These are phyloP conservation scores for Didymosphaeria variabile DNA, from an alignment of 2,329 filamentous ascomycete species.

Conservation along the genomic window DNA sequence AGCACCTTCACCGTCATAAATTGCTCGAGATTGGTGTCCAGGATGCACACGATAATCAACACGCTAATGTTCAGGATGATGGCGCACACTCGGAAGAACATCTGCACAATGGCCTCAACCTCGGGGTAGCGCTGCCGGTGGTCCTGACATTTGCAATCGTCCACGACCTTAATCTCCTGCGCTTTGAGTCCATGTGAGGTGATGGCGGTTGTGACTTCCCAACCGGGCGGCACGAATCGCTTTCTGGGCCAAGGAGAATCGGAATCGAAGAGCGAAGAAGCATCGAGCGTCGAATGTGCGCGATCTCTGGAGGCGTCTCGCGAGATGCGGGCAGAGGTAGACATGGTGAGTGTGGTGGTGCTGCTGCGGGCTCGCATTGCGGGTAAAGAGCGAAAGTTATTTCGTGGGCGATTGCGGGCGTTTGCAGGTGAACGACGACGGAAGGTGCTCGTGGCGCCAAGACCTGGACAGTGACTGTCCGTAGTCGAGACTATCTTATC, in stretches of 20 bases:
- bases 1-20: background rate
- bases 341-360: background rate
- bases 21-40: background rate
- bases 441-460: conserved; percentile 11
- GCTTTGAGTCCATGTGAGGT: conserved; percentile 1
- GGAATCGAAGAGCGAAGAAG: background rate
- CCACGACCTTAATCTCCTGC: background rate
- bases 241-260: conserved; percentile 1
- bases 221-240: conserved; percentile 1
- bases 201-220: conserved; percentile 1
- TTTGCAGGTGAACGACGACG: background rate
- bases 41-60: conserved; percentile 2
- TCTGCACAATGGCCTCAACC: conserved; percentile 10
- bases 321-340: background rate
- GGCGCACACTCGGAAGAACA: conserved; percentile 8
- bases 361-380: background rate
- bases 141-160: conserved; percentile 1
- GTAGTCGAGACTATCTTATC: background rate
- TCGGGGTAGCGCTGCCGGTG: conserved; percentile 11
- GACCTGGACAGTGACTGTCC: background rate
- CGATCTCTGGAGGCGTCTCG: background rate
- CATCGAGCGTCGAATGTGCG: background rate
- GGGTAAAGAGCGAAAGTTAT: too few species aligned
- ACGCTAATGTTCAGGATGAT: conserved; percentile 1
- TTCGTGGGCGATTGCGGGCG: background rate